These are phyloP conservation scores for Seminavis robusta DNA, from an alignment of 108 stramenopile species.

Conservation along the genomic window DNA sequence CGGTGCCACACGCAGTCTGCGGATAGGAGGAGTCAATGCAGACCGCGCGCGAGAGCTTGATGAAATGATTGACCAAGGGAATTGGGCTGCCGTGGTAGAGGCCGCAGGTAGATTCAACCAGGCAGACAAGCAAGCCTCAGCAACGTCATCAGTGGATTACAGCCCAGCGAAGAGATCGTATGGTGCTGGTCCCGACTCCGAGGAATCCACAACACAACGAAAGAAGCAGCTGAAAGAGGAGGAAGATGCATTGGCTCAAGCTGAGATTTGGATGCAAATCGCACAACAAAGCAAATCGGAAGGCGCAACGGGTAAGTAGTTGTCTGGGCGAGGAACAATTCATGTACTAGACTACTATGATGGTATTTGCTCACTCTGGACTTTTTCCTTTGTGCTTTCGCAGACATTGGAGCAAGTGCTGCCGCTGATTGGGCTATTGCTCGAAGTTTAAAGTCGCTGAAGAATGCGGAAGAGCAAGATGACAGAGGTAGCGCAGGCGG, in stretches of 20 bases:
- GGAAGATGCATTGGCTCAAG: conserved; percentile 79
- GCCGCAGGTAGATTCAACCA: conserved; percentile 54
- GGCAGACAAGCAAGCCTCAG: conserved; percentile 3
- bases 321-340: not conserved
- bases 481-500: too few relatives aligned
- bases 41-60: conserved; percentile 58
- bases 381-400: conserved; percentile 17
- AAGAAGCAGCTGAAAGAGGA: conserved; percentile 57
- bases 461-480: conserved; percentile 27
- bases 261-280: conserved; percentile 79
- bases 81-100: conserved; percentile 80
- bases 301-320: conserved; percentile 25
- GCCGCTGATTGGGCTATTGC: conserved; percentile 89
- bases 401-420: conserved; percentile 69
- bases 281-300: conserved; percentile 79
- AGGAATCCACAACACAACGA: conserved; percentile 3
- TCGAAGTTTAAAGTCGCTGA: conserved; percentile 55
- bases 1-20: not conserved
- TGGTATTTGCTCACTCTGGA: not conserved
- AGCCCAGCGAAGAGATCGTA: not conserved
- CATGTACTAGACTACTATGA: not conserved
- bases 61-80: conserved; percentile 72
- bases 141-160: not conserved
- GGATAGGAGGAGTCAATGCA: conserved; percentile 8
- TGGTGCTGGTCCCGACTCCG: conserved; percentile 2